Evolutionary conservation across 257 asterid genomes (phyloP), one percentile per base, ranked within the genome.

Genomic region (Fraxinus quadrangulata): DNA sequence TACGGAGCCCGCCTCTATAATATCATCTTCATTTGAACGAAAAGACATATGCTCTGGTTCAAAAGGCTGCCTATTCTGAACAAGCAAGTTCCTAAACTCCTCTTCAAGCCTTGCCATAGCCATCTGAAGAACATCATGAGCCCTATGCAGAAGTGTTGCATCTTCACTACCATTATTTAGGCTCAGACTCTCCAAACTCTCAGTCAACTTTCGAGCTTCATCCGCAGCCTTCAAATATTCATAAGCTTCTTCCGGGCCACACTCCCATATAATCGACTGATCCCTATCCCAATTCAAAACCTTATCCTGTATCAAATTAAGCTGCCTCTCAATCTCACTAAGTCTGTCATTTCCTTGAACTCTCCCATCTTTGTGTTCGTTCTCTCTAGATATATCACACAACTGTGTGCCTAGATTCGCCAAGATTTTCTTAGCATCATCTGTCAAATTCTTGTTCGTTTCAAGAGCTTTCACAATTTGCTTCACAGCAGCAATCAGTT

Each of bases 31-130:
- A 72, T 71, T 90, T 0, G 99, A 95, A 4, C 98, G 96, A 69
- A 95, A 95, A 5, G 99, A 95, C 94, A 93, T 81, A 19, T 80
- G 88, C 85, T 93, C 99, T 0, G 90, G 98, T 91, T 93, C 99
- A 72, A 93, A 89, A 10, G 92, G 89, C 84, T 89, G 97, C 86
- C 92, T 80, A 54, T 92, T 88, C 66, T 93, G 97, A 19, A 95
- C 92, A 21, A 95, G 84, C 89, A 95, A 82, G 86, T 89, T 87
- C 72, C 78, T 83, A 23, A 95, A 95, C 88, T 95, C 98, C 77
- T 95, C 98, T 68, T 91, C 97, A 10, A 95, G 97, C 87, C 94
- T 86, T 70, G 90, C 83, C 98, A 93, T 95, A n/a, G 92, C 97
- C 26, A 86, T 92, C 82, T 95, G 96, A 59, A 95, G 94, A 82